phyloP scores from a whole-genome alignment of 129 eudicot species.

The Centaurea solstitialis region DNA sequence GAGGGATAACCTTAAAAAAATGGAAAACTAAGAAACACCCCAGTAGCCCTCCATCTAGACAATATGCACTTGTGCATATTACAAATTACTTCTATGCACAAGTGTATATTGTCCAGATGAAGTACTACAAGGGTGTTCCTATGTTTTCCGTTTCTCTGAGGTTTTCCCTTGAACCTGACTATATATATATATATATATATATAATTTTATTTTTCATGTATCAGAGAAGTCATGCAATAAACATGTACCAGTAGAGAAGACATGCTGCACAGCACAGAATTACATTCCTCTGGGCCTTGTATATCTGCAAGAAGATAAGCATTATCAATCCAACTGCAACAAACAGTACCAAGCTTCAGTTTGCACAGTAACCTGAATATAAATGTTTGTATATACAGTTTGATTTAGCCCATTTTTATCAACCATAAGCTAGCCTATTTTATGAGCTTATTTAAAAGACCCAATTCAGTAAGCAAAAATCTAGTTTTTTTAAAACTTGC shows the following conservation, averaged over 20 bases:
- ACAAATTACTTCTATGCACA: too few relatives aligned
- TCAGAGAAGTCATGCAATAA: slow-evolving; percentile 1
- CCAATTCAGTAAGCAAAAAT: background rate
- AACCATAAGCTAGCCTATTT: background rate
- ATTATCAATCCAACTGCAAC: slow-evolving; percentile 2
- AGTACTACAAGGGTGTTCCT: too few relatives aligned
- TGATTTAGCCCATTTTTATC: background rate
- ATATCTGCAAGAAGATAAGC: slow-evolving; percentile 45
- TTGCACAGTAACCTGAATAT: background rate
- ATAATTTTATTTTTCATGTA: slow-evolving; percentile 10
- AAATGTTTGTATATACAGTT: background rate
- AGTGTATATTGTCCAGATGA: too few relatives aligned
- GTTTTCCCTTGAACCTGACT: too few relatives aligned
- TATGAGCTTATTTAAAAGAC: background rate
- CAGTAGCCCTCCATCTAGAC: too few relatives aligned
- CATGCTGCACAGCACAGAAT: slow-evolving; percentile 60
- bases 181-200: background rate
- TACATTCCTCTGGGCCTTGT: slow-evolving; percentile 80
- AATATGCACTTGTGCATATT: too few relatives aligned
- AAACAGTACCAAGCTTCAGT: slow-evolving; percentile 3
- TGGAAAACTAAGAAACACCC: too few relatives aligned
- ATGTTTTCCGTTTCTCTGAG: too few relatives aligned
- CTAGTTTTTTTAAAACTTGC: background rate
- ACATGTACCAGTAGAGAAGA: slow-evolving; percentile 71
- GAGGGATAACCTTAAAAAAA: too few relatives aligned